Conservation (phyloP, 805 yeast species). For the Cyberlindnera lachancei region DNA sequence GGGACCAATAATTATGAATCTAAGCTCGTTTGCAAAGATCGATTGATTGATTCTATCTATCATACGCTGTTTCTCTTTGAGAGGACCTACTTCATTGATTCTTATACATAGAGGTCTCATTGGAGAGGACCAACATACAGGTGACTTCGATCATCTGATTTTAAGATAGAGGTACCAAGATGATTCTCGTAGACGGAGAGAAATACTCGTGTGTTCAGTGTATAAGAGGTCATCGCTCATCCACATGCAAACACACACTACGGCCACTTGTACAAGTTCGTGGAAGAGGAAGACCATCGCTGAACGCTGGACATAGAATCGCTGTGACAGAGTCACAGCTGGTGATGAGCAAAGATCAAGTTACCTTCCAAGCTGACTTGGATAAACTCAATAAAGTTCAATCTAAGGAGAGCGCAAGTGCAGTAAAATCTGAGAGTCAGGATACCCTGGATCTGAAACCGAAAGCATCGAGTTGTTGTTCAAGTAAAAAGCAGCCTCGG, state of each 20-base stretch:
- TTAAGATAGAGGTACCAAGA: too few species aligned
- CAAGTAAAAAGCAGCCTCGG: constrained; percentile 1
- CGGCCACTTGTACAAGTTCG: constrained; percentile 73
- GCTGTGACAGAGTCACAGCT: constrained; percentile 22
- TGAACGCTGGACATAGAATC: constrained; percentile 29
- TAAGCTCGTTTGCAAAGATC: too few species aligned
- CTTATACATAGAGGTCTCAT: too few species aligned
- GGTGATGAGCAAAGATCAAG: constrained; percentile 11
- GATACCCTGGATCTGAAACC: background rate
- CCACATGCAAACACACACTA: constrained; percentile 65
- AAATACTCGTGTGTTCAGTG: constrained; percentile 74
- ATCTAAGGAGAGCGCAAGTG: too few species aligned
- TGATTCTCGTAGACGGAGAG: constrained; percentile 66
- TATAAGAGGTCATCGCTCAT: constrained; percentile 77
- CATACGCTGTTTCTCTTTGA: too few species aligned
- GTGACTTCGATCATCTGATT: too few species aligned
- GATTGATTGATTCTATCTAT: too few species aligned
- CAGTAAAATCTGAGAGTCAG: too few species aligned
- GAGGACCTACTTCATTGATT: too few species aligned
- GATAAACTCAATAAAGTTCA: background rate
- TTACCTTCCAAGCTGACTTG: constrained; percentile 5
- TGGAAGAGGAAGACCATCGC: constrained; percentile 66
- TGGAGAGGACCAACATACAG: too few species aligned
- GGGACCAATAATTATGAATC: too few species aligned
- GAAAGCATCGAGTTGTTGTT: constrained; percentile 4